Conservation (phyloP, 805 yeast genomes). For the Cyberlindnera mrakii region DNA sequence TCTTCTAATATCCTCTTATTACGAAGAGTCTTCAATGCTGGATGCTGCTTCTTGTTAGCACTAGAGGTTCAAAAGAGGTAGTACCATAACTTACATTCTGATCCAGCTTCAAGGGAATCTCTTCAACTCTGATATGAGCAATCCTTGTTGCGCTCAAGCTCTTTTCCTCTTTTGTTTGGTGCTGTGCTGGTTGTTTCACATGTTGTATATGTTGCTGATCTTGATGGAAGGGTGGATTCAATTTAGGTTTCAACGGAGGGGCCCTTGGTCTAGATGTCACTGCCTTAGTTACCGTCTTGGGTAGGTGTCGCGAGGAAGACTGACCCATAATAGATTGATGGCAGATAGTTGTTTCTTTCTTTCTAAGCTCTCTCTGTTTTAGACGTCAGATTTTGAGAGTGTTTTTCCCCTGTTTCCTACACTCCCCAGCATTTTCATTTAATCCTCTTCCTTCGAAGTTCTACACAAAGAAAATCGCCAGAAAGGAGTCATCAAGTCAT, state of each 20-base stretch:
- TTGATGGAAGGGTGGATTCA: background rate
- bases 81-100: constrained; percentile 2
- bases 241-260: no score
- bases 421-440: background rate
- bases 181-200: background rate
- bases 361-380: no score
- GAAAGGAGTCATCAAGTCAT: no score
- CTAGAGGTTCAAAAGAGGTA: no score
- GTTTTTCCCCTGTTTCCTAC: no score
- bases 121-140: constrained; percentile 12
- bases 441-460: background rate
- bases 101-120: constrained; percentile 15
- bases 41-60: constrained; percentile 5
- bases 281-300: background rate
- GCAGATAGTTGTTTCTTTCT: no score
- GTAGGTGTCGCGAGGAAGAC: background rate
- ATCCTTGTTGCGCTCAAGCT: constrained; percentile 13
- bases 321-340: background rate
- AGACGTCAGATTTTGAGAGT: no score
- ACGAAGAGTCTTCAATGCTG: constrained; percentile 14
- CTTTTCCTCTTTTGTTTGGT: background rate
- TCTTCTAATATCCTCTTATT: constrained; percentile 12
- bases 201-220: background rate
- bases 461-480: no score
- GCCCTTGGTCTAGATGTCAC: no score